A percentile compares a stretch with the other conserved stretches of the same genome.
Conservation (phyloP, 2,329 filamentous ascomycete species). For the Xylariaceae sp. region DNA sequence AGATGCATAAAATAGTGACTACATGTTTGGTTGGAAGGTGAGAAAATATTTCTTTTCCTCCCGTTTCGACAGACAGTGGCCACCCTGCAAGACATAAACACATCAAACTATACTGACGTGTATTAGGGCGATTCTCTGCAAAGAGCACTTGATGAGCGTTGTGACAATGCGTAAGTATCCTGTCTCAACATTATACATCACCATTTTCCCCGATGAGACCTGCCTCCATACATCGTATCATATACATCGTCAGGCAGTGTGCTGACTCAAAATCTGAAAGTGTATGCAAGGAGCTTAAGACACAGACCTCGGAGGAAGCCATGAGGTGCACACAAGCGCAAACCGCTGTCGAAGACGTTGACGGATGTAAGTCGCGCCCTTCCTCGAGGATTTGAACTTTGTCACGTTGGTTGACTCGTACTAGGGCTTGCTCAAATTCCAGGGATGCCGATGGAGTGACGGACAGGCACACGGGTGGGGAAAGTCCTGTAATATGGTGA, state of each 20-base stretch:
- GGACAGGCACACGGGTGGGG: neutral
- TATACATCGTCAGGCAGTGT: conserved; percentile 30
- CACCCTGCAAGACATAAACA: no score
- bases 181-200: no score
- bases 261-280: neutral
- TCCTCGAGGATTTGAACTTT: no score
- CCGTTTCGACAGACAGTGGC: no score
- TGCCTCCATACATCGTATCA: conserved; percentile 32
- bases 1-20: conserved; percentile 31
- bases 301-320: conserved; percentile 25
- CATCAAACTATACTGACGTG: no score
- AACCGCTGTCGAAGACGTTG: conserved; percentile 24
- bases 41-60: no score
- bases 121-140: conserved; percentile 33
- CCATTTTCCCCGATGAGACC: no score
- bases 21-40: conserved; percentile 38
- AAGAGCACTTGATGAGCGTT: conserved; percentile 36
- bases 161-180: conserved; percentile 26
- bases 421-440: conserved; percentile 11
- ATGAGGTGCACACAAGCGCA: conserved; percentile 25
- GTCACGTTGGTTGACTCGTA: neutral
- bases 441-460: conserved; percentile 10
- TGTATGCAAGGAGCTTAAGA: conserved; percentile 25
- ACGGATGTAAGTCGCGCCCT: conserved; percentile 25
- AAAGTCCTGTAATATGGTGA: no score